Base-by-base conservation (phyloP, 371 early-diverging fungal species). In the Actinomucor elegans region DNA sequence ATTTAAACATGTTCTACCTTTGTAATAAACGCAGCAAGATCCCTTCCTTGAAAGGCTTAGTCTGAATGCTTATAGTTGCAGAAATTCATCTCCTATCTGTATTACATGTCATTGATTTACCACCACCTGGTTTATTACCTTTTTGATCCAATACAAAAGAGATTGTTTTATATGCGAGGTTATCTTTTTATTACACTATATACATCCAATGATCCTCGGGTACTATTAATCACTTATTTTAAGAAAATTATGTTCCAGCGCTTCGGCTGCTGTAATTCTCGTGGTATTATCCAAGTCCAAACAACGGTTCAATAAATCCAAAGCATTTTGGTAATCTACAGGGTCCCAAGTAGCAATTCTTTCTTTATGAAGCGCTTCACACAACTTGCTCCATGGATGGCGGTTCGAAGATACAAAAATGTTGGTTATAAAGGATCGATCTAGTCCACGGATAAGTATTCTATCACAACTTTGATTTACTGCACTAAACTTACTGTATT, bases 241-340 rank as follows among this genome's bases (percentile, higher is more conserved):
- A 18, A 85, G 52, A 48, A 86, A 86, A 2, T 77, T 81, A 46
- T 86, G 86, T 15, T 65, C 32, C n/a, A 88, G 59, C 4, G 89
- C 89, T 17, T 85, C 67, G 10, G 49, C 63, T 2, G 89, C 89
- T 4, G 84, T 81, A 24, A 83, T 81, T 20, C 89, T 59, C 32
- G 54, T 48, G 0, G 31, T 38, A 0, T 75, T 74, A 36, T 80
- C 64, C 8, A 85, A 48, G 1, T 63, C 69, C 7, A 89, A 37
- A 28, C 70, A 49, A 6, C 56, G 60, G 5, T 69, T 59, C n/a
- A 87, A 36, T 3, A 89, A 62, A 50, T 79, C 72, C 5, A 82
- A 38, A 0, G 69, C 82, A 27, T 59, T 15, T 24, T 36, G 24
- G 14, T 66, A 55, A 4, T 70, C 68, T 20, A 66, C 54, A 6